Evolutionary conservation across 164 flowering plant species (phyloP), one percentile per base, ranked within the genome.

Genomic region (Liquidambar formosana): DNA sequence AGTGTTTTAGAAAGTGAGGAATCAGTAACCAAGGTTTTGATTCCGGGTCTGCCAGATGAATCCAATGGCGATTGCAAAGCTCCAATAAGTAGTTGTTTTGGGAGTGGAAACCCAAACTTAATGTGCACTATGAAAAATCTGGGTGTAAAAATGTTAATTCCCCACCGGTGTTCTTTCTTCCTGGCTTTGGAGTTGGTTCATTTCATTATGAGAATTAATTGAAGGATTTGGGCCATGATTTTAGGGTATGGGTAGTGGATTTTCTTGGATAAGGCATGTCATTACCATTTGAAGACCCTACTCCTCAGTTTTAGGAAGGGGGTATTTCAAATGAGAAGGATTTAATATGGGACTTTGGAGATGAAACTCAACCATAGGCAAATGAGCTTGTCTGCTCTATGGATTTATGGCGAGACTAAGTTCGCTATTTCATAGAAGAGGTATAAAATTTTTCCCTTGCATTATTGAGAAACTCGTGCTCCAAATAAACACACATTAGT

Each of bases 171-270:
- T 83, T 94, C 54, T 87, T 92, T 71, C 96, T 94, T 70, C 99
- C 99, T 62, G 99, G 99, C 48, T 94, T 94, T 78, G 97, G 99
- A 26, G 97, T 91, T 57, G 99, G 99, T 48, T 86, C 96, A 18
- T 94, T 94, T 71, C 99, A 94, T 73, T 94, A 87, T 72, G 94
- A 92, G 81, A 95, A 95, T 76, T 97, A 95, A 76, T 71, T 95
- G 64, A 92, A 85, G 81, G 99, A 91, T 85, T 77, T 95, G 46
- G 99, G 99, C 19, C 89, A 87, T 67, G 94, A 95, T 61, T 84
- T 61, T 73, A 86, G 97, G 77, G 97, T 85, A 11, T 95, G 93
- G 91, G 97, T 96, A 8, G 57, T 95, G 44, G 99, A 95, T 87
- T 95, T 91, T 77, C 88, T 95, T 5, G 99, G 99, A 45, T 97